A percentile compares a stretch with the other conserved stretches of the same genome.
These are phyloP conservation scores for Populus ilicifolia DNA, from an alignment of 345 rosid species.

Conservation along the genomic window DNA sequence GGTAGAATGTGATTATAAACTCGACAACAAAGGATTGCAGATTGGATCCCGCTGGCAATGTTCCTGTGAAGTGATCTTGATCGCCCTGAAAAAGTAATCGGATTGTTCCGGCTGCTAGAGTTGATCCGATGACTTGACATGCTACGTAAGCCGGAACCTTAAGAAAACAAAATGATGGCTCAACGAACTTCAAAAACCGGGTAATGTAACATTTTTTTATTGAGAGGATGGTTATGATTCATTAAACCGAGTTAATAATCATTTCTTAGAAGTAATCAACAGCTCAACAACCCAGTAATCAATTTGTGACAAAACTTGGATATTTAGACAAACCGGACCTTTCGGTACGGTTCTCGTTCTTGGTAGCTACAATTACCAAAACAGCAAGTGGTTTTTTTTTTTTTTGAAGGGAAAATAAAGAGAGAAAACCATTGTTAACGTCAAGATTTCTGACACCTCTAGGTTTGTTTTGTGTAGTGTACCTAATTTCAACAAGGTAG, in stretches of 20 bases:
- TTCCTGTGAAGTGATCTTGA: conserved; percentile 67
- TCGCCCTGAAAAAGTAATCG: conserved; percentile 59
- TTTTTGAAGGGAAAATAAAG: background rate
- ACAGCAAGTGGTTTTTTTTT: background rate
- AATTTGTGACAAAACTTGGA: background rate
- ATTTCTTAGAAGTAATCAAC: background rate
- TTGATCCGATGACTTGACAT: conserved; percentile 70
- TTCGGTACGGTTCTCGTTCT: background rate
- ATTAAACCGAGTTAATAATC: background rate
- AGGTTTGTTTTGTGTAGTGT: background rate
- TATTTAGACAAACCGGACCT: background rate
- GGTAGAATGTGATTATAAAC: conserved; percentile 91
- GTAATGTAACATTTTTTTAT: no score
- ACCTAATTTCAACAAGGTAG: background rate
- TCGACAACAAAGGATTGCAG: conserved; percentile 75
- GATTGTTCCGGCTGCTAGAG: conserved; percentile 76
- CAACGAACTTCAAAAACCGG: background rate
- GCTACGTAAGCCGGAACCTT: conserved; percentile 78
- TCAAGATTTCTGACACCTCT: background rate
- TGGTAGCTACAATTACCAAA: background rate
- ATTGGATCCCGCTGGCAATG: conserved; percentile 62
- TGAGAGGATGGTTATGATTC: background rate
- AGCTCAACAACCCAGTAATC: background rate
- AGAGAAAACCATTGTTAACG: background rate
- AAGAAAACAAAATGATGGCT: background rate